phyloP scores from a whole-genome alignment of 768 basidiomycete species.

The Punctularia strigosozonata region DNA sequence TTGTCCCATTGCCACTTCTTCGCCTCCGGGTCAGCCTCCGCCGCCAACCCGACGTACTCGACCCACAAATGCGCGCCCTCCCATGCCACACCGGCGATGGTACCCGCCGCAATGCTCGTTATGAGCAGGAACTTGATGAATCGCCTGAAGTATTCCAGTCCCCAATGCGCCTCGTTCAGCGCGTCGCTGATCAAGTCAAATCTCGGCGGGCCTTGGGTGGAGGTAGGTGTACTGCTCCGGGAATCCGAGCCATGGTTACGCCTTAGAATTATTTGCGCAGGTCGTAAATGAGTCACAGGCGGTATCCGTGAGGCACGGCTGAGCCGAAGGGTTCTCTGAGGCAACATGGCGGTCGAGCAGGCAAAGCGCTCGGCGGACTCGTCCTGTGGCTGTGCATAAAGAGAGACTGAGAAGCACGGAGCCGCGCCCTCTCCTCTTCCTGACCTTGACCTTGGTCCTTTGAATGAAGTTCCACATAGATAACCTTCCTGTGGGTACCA shows the following conservation, averaged over 20 bases:
- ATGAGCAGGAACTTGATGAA: constrained; percentile 39
- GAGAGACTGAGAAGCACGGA: no score
- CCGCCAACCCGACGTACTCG: constrained; percentile 38
- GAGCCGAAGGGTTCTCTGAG: no score
- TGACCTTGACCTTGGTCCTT: neutral
- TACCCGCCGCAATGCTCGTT: constrained; percentile 28
- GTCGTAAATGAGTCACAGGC: no score
- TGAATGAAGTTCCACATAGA: constrained; percentile 77
- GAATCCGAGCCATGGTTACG: no score
- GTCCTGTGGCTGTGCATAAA: no score
- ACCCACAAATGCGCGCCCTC: constrained; percentile 54
- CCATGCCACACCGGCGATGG: constrained; percentile 35
- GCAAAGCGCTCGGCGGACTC: no score
- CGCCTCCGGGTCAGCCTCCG: constrained; percentile 39
- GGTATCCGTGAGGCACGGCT: no score
- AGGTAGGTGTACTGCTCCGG: constrained; percentile 11
- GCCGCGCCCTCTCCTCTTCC: neutral
- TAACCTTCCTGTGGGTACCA: constrained; percentile 53
- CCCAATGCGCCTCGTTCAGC: constrained; percentile 23
- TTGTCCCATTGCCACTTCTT: constrained; percentile 59
- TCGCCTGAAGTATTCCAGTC: constrained; percentile 32
- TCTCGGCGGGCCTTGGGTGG: constrained; percentile 4
- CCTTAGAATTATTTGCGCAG: no score
- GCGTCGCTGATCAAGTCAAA: constrained; percentile 23
- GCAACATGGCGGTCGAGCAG: no score